Base-by-base conservation (phyloP, 1,284 basidiomycete genomes). In the Exobasidium cylindrosporum region DNA sequence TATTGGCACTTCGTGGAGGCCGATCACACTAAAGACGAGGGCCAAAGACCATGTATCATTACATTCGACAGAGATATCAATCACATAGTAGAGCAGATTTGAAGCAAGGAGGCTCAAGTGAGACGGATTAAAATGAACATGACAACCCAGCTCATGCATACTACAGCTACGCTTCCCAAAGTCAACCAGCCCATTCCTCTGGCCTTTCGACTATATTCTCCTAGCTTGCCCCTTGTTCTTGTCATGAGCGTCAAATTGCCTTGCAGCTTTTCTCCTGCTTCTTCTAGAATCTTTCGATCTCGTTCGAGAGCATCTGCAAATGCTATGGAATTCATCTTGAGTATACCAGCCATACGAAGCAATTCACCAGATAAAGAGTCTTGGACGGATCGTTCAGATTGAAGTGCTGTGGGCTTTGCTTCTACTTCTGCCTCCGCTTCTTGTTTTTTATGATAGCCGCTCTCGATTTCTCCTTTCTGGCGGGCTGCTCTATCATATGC, bases 131-230 rank as follows among this genome's bases (percentile, higher is more conserved):
- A 66, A 26, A 79, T 45, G 59, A 78, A 79, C 72, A 77, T 72
- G 10, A 76, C 17, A 47, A 76, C 63, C 77, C 77, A 79, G 47
- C 72, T 74, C 49, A 76, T 26, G 10, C 78, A 28, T 28, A 79
- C 77, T 35, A 73, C 55, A 24, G 60, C 49, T 24, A 79, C 73
- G 52, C 64, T 65, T 10, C 62, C 60, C 56, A 79, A 65, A 17
- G 76, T 79, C 59, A 78, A 66, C 73, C 76, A 79, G n/a, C 76
- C 73, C 75, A 79, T 73, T 35, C 69, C 68, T 28, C 75, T 56
- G 2, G 73, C 77, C 49, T 71, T 74, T 28, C 73, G 71, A 23
- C 67, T 67, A 54, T 77, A 77, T 45, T 73, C 66, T 43, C 77
- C 77, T 10, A 79, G 61, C 13, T 67, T 58, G 35, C 77, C 77